phyloP scores from a whole-genome alignment of 306 rosid genomes.

The Canavalia ensiformis region DNA sequence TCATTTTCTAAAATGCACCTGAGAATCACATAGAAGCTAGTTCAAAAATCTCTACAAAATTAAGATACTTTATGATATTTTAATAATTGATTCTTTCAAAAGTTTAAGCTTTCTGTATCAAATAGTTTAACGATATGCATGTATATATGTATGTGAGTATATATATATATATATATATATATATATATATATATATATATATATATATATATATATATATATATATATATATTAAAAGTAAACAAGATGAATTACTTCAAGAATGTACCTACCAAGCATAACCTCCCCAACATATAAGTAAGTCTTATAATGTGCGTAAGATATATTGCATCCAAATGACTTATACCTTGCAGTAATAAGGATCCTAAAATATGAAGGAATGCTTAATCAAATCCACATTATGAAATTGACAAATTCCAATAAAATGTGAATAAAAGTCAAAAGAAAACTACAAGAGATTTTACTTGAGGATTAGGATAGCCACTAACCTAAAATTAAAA shows the following conservation, averaged over 20 bases:
- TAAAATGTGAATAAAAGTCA: slow-evolving; percentile 41
- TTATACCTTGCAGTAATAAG: slow-evolving; percentile 90
- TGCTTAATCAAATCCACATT: slow-evolving; percentile 12
- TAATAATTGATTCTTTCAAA: slow-evolving; percentile 14
- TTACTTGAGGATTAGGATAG: slow-evolving; percentile 99
- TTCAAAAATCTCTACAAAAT: background rate
- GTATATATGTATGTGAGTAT: too few relatives aligned
- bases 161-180: too few relatives aligned
- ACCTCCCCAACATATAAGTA: slow-evolving; percentile 98
- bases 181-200: background rate
- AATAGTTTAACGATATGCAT: background rate
- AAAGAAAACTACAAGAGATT: slow-evolving; percentile 12
- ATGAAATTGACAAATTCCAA: background rate
- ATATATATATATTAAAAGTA: too few relatives aligned
- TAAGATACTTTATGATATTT: background rate
- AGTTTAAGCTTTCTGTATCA: slow-evolving; percentile 9
- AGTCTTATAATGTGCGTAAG: slow-evolving; percentile 99
- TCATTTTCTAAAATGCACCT: background rate
- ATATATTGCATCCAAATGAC: slow-evolving; percentile 97
- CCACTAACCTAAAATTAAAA: slow-evolving; percentile 71
- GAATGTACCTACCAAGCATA: slow-evolving; percentile 82
- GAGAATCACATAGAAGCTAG: slow-evolving; percentile 23
- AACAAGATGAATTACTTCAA: too few relatives aligned
- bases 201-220: too few relatives aligned
- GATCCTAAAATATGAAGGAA: slow-evolving; percentile 69